A percentile compares a stretch with the other conserved stretches of the same genome.
Conservation (phyloP, 495 filamentous ascomycete genomes). For the Neurospora sp. region DNA sequence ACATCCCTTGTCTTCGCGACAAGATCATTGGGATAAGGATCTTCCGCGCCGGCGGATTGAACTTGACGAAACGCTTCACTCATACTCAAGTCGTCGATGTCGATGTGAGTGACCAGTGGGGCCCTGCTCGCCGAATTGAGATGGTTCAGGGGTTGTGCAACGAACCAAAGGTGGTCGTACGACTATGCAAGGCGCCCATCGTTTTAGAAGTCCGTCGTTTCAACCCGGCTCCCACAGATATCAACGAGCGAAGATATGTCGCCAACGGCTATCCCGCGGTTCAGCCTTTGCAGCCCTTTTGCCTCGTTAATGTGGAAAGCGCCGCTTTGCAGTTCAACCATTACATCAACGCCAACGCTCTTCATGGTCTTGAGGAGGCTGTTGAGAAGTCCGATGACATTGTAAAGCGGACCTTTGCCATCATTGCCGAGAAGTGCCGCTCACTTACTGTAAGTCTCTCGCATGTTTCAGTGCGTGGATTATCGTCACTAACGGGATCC, state of each 20-base stretch:
- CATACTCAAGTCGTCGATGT: conserved; percentile 30
- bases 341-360: conserved; percentile 22
- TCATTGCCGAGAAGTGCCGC: conserved; percentile 12
- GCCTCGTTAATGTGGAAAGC: conserved; percentile 23
- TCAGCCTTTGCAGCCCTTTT: conserved; percentile 23
- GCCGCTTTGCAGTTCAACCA: conserved; percentile 21
- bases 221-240: conserved; percentile 18
- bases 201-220: conserved; percentile 26
- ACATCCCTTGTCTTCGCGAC: conserved; percentile 28
- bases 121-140: conserved; percentile 14
- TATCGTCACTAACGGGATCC: neutral
- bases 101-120: neutral
- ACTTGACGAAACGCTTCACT: conserved; percentile 29
- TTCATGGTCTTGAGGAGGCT: conserved; percentile 10
- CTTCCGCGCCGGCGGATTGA: conserved; percentile 29
- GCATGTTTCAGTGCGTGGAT: neutral
- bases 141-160: conserved; percentile 23
- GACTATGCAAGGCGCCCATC: conserved; percentile 18
- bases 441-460: conserved; percentile 8
- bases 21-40: conserved; percentile 27
- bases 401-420: conserved; percentile 12
- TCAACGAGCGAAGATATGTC: conserved; percentile 20
- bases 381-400: conserved; percentile 6
- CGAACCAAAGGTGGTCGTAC: conserved; percentile 7
- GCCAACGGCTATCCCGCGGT: conserved; percentile 6